Evolutionary conservation across 78 protist species (phyloP), one percentile per base, ranked within the genome.

Genomic region (Planoprotostelium fungivorum): DNA sequence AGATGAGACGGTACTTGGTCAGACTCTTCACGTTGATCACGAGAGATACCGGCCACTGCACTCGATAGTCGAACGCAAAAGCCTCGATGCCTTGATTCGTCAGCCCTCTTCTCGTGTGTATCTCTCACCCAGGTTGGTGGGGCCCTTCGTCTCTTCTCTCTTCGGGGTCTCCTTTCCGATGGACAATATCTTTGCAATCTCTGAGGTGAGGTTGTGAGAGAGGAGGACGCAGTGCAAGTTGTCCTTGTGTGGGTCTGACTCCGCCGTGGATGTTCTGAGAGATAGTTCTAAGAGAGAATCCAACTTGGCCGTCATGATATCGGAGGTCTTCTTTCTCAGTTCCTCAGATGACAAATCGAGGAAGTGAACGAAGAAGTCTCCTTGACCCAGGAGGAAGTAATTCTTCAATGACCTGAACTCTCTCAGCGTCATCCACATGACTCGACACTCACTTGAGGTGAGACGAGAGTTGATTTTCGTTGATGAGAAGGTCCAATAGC

Each of bases 51-150:
- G 98, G 98, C 96, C 97, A 97, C 5, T 29, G 83, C 35, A 96
- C 97, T 34, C 88, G 63, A 38, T 92, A 96, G 63, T 95, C 95
- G 0, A 96, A 87, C 0, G 97, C 88, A 29, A 96, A 86, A 28
- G 96, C 95, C 35, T 96, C 96, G 9, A 94, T n/a, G 1, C 97
- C 97, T n/a, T n/a, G n/a, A n/a, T n/a, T n/a, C n/a, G n/a, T n/a
- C n/a, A n/a, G n/a, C n/a, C n/a, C n/a, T n/a, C n/a, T n/a, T n/a
- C n/a, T n/a, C n/a, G n/a, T 37, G 1, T 25, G 38, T 0, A 0
- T 0, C 34, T 9, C 0, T 29, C 10, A 9, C 0, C 35, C 34
- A 23, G 0, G 0, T 28, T 35, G 36, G 39, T 0, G 1, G n/a
- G n/a, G n/a, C n/a, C n/a, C n/a, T n/a, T n/a, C n/a, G n/a, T n/a